These are phyloP conservation scores for Thraustotheca clavata DNA, from an alignment of 352 stramenopile genomes.

Conservation along the genomic window DNA sequence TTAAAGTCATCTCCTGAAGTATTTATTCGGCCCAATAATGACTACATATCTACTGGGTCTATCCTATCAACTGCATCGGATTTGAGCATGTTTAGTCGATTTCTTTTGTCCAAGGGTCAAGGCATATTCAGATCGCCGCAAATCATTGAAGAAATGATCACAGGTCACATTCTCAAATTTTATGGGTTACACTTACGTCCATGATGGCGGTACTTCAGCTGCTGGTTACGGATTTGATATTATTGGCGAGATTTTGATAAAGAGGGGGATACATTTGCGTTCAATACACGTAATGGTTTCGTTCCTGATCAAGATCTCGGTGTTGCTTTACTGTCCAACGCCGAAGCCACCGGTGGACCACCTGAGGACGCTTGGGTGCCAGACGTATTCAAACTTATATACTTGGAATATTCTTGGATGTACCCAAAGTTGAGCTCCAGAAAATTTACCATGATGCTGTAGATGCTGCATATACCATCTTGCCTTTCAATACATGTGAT, in stretches of 20 bases:
- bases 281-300: slow-evolving; percentile 46
- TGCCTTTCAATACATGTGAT: slow-evolving; percentile 30
- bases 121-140: slow-evolving; percentile 33
- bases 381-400: slow-evolving; percentile 54
- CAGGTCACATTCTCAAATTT: slow-evolving; percentile 29
- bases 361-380: slow-evolving; percentile 34
- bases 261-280: slow-evolving; percentile 36
- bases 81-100: slow-evolving; percentile 39
- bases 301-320: slow-evolving; percentile 34
- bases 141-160: slow-evolving; percentile 43
- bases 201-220: slow-evolving; percentile 39
- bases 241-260: slow-evolving; percentile 52
- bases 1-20: slow-evolving; percentile 27
- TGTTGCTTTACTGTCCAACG: slow-evolving; percentile 53
- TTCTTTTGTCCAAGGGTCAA: slow-evolving; percentile 49
- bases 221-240: slow-evolving; percentile 62
- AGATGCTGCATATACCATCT: slow-evolving; percentile 29
- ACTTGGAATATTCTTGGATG: slow-evolving; percentile 54
- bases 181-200: slow-evolving; percentile 32
- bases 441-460: slow-evolving; percentile 29
- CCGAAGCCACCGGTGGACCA: slow-evolving; percentile 27
- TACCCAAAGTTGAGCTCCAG: slow-evolving; percentile 46
- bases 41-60: slow-evolving; percentile 34
- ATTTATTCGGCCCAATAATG: background rate
- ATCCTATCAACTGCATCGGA: slow-evolving; percentile 45